These are phyloP conservation scores for Xylaria sp. DNA, from an alignment of 495 filamentous ascomycete genomes.

Conservation along the genomic window DNA sequence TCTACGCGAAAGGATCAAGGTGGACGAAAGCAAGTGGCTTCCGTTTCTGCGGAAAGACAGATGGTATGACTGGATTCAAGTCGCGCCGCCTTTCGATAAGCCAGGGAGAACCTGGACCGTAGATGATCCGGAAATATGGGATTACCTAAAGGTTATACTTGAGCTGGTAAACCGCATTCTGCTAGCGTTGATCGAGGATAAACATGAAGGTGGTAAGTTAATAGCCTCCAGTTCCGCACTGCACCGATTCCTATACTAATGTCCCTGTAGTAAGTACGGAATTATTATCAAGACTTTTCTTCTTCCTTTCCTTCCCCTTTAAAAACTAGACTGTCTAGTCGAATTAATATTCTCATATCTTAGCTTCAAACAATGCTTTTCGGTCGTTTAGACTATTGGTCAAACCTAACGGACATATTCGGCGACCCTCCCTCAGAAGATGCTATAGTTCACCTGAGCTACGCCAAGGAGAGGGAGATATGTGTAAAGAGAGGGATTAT, in stretches of 20 bases:
- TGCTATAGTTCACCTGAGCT: neutral
- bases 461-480: neutral
- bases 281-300: neutral
- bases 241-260: neutral
- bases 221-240: neutral
- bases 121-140: neutral
- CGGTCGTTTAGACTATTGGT: neutral
- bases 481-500: neutral
- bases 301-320: neutral
- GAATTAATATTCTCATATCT: neutral
- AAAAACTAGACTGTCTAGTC: neutral
- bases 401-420: neutral
- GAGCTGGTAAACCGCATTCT: slow-evolving; percentile 8
- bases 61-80: neutral
- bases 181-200: neutral
- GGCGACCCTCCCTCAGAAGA: neutral
- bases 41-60: slow-evolving; percentile 1
- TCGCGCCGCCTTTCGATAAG: neutral
- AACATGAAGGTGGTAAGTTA: slow-evolving; percentile 4
- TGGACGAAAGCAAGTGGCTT: neutral
- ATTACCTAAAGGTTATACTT: neutral
- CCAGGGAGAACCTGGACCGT: neutral
- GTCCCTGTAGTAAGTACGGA: neutral
- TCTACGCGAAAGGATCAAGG: neutral
- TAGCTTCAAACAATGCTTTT: slow-evolving; percentile 6